A percentile compares a stretch with the other conserved stretches of the same genome.
phyloP scores from a whole-genome alignment of 1,284 basidiomycete genomes.

The Leccinum angustisporum region DNA sequence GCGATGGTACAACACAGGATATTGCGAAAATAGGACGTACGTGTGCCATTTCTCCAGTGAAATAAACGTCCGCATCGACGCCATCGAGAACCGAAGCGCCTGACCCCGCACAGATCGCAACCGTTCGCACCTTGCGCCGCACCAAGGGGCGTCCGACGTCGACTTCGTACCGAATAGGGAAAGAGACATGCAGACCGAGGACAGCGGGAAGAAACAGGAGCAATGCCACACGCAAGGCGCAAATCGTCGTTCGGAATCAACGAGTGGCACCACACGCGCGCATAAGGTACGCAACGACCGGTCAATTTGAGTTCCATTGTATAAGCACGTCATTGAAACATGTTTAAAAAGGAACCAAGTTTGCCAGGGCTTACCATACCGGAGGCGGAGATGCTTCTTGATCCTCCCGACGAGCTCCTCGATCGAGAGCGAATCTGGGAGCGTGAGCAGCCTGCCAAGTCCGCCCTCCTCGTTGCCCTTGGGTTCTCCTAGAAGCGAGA shows the following conservation, averaged over 20 bases:
- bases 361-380: conserved; percentile 49
- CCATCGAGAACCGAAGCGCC: conserved; percentile 74
- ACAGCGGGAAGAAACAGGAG: conserved; percentile 9
- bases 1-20: conserved; percentile 3
- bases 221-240: not conserved
- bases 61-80: conserved; percentile 75
- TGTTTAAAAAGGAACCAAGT: conserved; percentile 13
- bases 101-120: conserved; percentile 86
- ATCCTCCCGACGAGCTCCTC: conserved; percentile 61
- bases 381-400: conserved; percentile 66
- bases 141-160: conserved; percentile 65
- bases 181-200: conserved; percentile 5
- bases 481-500: conserved; percentile 42
- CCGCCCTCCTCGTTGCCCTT: conserved; percentile 50
- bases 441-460: conserved; percentile 65
- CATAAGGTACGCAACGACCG: not conserved
- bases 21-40: conserved; percentile 44
- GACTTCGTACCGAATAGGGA: conserved; percentile 46
- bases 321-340: conserved; percentile 15
- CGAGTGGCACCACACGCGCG: not conserved
- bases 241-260: conserved; percentile 23
- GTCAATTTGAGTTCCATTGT: not conserved
- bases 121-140: conserved; percentile 43
- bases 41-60: conserved; percentile 92
- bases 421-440: conserved; percentile 58